A percentile compares a stretch with the other conserved stretches of the same genome.
These are phyloP conservation scores for Cladorrhinum sp. DNA, from an alignment of 2,329 filamentous ascomycete species.

Conservation along the genomic window DNA sequence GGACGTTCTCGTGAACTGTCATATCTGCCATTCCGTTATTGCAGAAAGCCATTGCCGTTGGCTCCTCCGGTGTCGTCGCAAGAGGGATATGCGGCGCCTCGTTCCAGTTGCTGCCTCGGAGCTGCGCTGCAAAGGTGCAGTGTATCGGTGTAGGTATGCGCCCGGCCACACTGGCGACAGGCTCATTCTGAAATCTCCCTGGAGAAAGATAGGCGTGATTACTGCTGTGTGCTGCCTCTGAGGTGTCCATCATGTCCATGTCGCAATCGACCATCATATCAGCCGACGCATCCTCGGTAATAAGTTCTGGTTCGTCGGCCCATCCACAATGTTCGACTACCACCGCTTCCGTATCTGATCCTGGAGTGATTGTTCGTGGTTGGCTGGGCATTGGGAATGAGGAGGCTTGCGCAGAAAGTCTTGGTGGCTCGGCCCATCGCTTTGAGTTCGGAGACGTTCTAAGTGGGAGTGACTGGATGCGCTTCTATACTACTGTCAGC, in stretches of 20 bases:
- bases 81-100: constrained; percentile 37
- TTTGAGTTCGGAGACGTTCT: constrained; percentile 25
- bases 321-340: constrained; percentile 20
- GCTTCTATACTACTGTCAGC: constrained; percentile 40
- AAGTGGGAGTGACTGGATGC: constrained; percentile 24
- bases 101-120: constrained; percentile 51
- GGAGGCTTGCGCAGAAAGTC: constrained; percentile 19
- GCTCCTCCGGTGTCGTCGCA: constrained; percentile 41
- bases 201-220: constrained; percentile 29
- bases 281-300: not conserved
- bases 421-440: constrained; percentile 23
- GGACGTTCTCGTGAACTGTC: constrained; percentile 37
- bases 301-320: constrained; percentile 30
- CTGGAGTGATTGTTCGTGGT: constrained; percentile 18
- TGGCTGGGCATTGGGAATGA: constrained; percentile 10
- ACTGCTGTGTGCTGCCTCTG: constrained; percentile 20
- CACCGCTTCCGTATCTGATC: constrained; percentile 33
- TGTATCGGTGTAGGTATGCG: constrained; percentile 61
- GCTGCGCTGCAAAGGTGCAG: constrained; percentile 54
- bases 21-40: constrained; percentile 14
- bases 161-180: constrained; percentile 36
- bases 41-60: constrained; percentile 17
- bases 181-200: constrained; percentile 33
- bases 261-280: constrained; percentile 39
- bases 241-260: constrained; percentile 50